These are phyloP conservation scores for Tilletiopsis washingtonensis DNA, from an alignment of 1,284 basidiomycete species.

Conservation along the genomic window DNA sequence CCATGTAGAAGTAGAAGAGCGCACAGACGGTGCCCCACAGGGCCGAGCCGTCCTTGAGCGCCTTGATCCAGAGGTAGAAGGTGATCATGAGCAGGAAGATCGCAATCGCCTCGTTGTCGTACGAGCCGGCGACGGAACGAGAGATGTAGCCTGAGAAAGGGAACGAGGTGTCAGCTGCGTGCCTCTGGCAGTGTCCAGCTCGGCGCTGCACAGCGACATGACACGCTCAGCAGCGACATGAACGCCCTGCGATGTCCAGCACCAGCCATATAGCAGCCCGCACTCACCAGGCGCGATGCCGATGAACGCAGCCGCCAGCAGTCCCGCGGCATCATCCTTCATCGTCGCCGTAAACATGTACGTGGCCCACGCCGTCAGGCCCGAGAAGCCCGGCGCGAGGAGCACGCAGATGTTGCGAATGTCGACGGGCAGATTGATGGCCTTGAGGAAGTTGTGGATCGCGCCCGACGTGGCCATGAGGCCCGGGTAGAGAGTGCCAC, in stretches of 20 bases:
- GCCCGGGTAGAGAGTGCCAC: conserved; percentile 92
- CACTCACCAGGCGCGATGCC: conserved; percentile 78
- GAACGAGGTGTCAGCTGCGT: neutral
- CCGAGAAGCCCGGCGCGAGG: conserved; percentile 91
- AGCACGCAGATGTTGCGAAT: conserved; percentile 96
- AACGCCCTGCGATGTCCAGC: too few species aligned
- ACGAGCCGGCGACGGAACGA: conserved; percentile 95
- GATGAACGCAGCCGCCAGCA: conserved; percentile 96
- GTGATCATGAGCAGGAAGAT: conserved; percentile 99
- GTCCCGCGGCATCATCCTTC: conserved; percentile 66
- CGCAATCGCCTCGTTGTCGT: conserved; percentile 99
- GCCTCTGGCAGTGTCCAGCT: neutral
- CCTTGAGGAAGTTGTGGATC: conserved; percentile 84
- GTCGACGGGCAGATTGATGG: conserved; percentile 87
- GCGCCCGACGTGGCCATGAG: conserved; percentile 95
- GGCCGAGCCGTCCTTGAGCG: conserved; percentile 85
- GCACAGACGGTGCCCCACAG: conserved; percentile 83
- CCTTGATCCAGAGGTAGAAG: conserved; percentile 96
- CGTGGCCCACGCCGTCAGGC: conserved; percentile 92
- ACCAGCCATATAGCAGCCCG: neutral
- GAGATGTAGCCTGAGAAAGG: conserved; percentile 69
- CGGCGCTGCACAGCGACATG: neutral
- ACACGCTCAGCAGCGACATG: neutral
- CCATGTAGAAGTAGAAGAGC: conserved; percentile 99
- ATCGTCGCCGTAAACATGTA: conserved; percentile 53